Percentiles rank a stretch among this genome's conserved stretches.
phyloP scores from a whole-genome alignment of 352 stramenopile genomes.

The Phytophthora hybrid region DNA sequence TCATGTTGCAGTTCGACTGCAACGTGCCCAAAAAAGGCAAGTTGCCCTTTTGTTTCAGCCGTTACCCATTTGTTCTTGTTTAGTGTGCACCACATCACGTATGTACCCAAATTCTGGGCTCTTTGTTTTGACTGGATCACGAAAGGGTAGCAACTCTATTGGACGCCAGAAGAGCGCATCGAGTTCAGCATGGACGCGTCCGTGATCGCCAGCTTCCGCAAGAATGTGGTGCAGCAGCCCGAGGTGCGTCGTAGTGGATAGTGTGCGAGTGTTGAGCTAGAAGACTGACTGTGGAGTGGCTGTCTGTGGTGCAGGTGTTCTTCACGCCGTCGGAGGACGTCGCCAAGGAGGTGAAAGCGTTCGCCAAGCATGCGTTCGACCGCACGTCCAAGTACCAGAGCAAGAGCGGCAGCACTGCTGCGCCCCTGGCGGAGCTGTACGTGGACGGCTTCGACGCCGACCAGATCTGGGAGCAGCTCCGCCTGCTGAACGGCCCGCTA shows the following conservation, averaged over 20 bases:
- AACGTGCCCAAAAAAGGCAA: conserved; percentile 1
- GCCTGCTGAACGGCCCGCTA: conserved; percentile 80
- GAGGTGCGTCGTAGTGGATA: conserved; percentile 48
- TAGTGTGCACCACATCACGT: background rate
- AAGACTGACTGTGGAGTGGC: background rate
- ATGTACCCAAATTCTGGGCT: background rate
- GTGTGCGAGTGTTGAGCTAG: background rate
- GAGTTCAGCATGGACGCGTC: conserved; percentile 62
- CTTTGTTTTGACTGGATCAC: conserved; percentile 42
- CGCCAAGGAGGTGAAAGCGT: conserved; percentile 68
- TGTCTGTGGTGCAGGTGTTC: conserved; percentile 54
- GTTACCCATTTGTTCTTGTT: background rate
- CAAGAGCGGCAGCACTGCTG: conserved; percentile 35
- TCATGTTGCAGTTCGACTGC: background rate
- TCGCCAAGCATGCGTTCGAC: conserved; percentile 87
- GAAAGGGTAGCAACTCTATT: conserved; percentile 46
- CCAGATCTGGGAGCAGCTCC: conserved; percentile 90
- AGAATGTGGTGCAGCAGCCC: conserved; percentile 74
- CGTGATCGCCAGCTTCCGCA: conserved; percentile 65
- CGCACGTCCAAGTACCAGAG: conserved; percentile 70
- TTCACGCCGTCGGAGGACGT: conserved; percentile 80
- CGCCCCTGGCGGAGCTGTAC: conserved; percentile 79
- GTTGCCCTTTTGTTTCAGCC: background rate
- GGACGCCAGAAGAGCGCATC: conserved; percentile 23
- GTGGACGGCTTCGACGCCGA: conserved; percentile 86